A percentile compares a stretch with the other conserved stretches of the same genome.
Conservation (phyloP, 805 yeast species). For the Metschnikowia dekortorum region DNA sequence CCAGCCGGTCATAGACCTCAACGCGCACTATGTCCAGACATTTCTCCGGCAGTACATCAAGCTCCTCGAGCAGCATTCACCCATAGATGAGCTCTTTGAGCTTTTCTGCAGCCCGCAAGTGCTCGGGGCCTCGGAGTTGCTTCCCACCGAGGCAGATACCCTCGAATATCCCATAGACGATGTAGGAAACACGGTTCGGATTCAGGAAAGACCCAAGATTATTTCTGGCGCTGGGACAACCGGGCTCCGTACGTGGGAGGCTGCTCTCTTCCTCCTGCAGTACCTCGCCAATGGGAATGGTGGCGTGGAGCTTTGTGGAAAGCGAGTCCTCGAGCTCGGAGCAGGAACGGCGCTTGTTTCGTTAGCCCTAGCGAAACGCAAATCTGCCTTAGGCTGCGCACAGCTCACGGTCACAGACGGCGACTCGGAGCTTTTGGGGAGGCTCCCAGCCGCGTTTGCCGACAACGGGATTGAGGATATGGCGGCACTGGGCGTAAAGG, state of each 20-base stretch:
- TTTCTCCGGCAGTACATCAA: conserved; percentile 43
- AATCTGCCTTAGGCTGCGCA: conserved; percentile 13
- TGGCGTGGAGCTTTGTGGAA: conserved; percentile 16
- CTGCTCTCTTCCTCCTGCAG: conserved; percentile 63
- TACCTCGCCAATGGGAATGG: conserved; percentile 30
- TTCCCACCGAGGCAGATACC: conserved; percentile 37
- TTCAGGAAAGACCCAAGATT: conserved; percentile 59
- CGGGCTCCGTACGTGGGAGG: conserved; percentile 93
- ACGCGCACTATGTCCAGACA: conserved; percentile 48
- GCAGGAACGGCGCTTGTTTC: conserved; percentile 87
- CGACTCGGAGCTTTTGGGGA: conserved; percentile 50
- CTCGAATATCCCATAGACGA: conserved; percentile 25
- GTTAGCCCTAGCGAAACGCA: conserved; percentile 35
- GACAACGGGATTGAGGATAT: conserved; percentile 34
- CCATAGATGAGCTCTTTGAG: conserved; percentile 42
- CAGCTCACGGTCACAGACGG: conserved; percentile 62
- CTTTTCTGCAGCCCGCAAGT: conserved; percentile 29
- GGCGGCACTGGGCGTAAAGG: conserved; percentile 6
- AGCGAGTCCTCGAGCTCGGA: conserved; percentile 65
- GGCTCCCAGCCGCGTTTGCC: conserved; percentile 39
- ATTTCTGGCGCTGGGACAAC: conserved; percentile 80
- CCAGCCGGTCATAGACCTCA: conserved; percentile 25
- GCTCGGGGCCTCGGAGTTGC: conserved; percentile 27
- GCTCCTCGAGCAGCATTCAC: conserved; percentile 26
- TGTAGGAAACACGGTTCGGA: conserved; percentile 21